Conservation (phyloP, 2,329 filamentous ascomycete genomes). For the Aureobasidium pullulans region DNA sequence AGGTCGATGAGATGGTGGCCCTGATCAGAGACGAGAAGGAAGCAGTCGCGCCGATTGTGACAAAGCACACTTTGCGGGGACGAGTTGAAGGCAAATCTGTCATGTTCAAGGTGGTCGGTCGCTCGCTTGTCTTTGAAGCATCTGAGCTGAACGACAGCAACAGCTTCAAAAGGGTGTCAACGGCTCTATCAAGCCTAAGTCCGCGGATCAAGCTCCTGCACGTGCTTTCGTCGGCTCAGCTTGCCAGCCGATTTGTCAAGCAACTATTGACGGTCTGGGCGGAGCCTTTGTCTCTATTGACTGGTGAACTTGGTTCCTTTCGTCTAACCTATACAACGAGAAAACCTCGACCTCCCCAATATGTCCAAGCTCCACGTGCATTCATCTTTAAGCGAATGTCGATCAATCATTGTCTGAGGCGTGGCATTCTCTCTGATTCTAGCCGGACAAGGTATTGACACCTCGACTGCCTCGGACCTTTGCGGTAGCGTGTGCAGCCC, state of each 20-base stretch:
- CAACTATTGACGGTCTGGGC: slow-evolving; percentile 8
- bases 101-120: background rate
- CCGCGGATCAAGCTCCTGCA: background rate
- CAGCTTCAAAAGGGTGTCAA: background rate
- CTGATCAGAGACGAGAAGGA: slow-evolving; percentile 67
- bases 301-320: background rate
- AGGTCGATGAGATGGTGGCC: slow-evolving; percentile 54
- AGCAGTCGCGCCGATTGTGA: slow-evolving; percentile 89
- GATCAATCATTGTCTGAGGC: slow-evolving; percentile 11
- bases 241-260: background rate
- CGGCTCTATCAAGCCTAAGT: background rate
- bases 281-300: background rate
- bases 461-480: background rate
- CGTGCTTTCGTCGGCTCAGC: background rate
- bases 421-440: background rate
- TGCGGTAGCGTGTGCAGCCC: background rate
- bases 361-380: background rate
- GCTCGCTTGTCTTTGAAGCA: background rate
- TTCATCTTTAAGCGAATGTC: background rate
- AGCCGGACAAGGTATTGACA: background rate
- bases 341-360: slow-evolving; percentile 3
- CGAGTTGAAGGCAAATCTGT: background rate
- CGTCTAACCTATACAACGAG: slow-evolving; percentile 9
- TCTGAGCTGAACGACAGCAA: background rate
- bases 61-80: slow-evolving; percentile 55